Evolutionary conservation across 495 filamentous ascomycete species (phyloP).

Genomic region (Neurospora tetrasperma): DNA sequence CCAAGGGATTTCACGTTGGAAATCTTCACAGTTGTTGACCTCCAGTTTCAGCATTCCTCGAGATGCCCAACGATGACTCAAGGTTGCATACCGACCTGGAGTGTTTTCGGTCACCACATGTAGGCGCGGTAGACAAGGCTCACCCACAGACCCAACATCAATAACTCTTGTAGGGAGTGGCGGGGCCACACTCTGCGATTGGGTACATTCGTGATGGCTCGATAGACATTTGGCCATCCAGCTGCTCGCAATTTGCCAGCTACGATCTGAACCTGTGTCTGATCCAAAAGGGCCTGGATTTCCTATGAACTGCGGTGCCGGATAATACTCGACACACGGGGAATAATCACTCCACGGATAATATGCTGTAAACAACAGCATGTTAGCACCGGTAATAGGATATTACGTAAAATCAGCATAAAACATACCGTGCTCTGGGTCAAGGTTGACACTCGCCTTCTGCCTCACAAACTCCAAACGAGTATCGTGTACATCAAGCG

Average conservation of each 20-base stretch:
- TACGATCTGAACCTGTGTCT: background rate
- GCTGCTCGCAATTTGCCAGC: background rate
- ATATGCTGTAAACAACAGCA: too few species aligned
- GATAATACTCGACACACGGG: background rate
- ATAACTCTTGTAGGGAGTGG: background rate
- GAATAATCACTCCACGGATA: too few species aligned
- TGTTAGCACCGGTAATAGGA: background rate
- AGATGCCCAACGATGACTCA: constrained; percentile 6
- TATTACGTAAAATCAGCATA: background rate
- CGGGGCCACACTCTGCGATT: background rate
- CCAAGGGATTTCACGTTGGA: constrained; percentile 1
- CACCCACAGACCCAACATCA: background rate
- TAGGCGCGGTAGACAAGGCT: background rate
- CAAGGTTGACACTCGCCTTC: background rate
- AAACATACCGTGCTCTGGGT: background rate
- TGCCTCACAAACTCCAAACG: too few species aligned
- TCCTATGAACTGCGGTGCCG: background rate
- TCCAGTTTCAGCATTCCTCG: background rate
- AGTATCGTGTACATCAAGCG: too few species aligned
- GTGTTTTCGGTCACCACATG: background rate
- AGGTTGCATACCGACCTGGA: background rate
- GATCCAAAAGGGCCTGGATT: background rate
- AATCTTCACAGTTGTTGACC: background rate
- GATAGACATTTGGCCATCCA: background rate
- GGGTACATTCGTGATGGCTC: background rate